These are phyloP conservation scores for Penicillium janthinellum DNA, from an alignment of 2,329 filamentous ascomycete species.

Conservation along the genomic window DNA sequence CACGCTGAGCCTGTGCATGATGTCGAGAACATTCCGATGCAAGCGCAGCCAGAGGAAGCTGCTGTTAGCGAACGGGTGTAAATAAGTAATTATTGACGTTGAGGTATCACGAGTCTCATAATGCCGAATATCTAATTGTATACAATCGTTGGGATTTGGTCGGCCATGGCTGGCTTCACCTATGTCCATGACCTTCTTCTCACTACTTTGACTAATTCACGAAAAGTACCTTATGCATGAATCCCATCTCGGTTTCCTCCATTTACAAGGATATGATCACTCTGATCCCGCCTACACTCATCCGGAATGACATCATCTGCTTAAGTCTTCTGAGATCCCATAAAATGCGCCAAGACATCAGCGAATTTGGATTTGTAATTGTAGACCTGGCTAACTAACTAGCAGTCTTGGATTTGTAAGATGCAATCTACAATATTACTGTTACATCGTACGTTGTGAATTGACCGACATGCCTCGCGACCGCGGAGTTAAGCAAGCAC, in stretches of 20 bases:
- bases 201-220: background rate
- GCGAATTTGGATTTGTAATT: background rate
- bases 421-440: background rate
- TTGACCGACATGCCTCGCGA: background rate
- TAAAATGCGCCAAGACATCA: background rate
- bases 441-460: too few species aligned
- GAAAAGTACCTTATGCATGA: background rate
- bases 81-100: background rate
- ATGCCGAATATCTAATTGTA: background rate
- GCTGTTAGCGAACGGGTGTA: slow-evolving; percentile 1
- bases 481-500: background rate
- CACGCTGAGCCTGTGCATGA: slow-evolving; percentile 4
- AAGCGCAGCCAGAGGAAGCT: background rate
- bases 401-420: background rate
- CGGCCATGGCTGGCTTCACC: background rate
- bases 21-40: slow-evolving; percentile 11
- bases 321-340: too few species aligned
- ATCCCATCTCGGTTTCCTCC: background rate
- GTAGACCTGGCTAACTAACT: too few species aligned
- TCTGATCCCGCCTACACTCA: background rate
- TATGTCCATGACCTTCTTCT: background rate
- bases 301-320: background rate
- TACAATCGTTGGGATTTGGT: background rate
- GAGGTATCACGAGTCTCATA: background rate
- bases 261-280: background rate